A percentile compares a stretch with the other conserved stretches of the same genome.
Evolutionary conservation across 257 asterid species (phyloP).

Genomic region (Petrea volubilis): DNA sequence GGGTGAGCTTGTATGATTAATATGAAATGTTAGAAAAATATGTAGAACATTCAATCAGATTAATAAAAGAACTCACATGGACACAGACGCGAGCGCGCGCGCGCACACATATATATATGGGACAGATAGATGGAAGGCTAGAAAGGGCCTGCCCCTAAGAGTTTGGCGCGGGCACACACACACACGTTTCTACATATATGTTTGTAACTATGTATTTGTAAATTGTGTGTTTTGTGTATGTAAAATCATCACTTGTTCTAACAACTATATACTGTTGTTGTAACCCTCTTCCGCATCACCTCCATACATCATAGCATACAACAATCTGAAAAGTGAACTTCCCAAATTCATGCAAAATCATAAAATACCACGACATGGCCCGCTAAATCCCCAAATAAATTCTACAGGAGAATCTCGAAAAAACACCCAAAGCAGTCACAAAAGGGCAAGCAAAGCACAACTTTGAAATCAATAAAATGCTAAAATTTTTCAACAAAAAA

Average conservation of each 20-base stretch:
- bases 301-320: too few species aligned
- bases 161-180: too few species aligned
- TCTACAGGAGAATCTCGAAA: not conserved
- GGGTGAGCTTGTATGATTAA: not conserved
- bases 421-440: not conserved
- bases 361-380: not conserved
- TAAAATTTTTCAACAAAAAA: not conserved
- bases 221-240: not conserved
- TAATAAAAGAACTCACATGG: too few species aligned
- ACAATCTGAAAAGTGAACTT: not conserved
- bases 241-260: not conserved
- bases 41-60: not conserved
- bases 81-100: too few species aligned
- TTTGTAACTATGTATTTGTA: too few species aligned
- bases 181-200: too few species aligned
- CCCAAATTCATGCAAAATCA: conserved; percentile 3
- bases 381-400: conserved; percentile 1
- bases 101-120: not conserved
- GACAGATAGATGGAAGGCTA: too few species aligned
- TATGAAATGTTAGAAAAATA: not conserved
- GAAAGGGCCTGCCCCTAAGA: too few species aligned
- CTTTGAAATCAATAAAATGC: conserved; percentile 7
- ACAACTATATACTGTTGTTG: not conserved
- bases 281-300: too few species aligned
- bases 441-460: conserved; percentile 14